These are phyloP conservation scores for Basidioascus undulatus DNA, from an alignment of 768 basidiomycete genomes.

Conservation along the genomic window DNA sequence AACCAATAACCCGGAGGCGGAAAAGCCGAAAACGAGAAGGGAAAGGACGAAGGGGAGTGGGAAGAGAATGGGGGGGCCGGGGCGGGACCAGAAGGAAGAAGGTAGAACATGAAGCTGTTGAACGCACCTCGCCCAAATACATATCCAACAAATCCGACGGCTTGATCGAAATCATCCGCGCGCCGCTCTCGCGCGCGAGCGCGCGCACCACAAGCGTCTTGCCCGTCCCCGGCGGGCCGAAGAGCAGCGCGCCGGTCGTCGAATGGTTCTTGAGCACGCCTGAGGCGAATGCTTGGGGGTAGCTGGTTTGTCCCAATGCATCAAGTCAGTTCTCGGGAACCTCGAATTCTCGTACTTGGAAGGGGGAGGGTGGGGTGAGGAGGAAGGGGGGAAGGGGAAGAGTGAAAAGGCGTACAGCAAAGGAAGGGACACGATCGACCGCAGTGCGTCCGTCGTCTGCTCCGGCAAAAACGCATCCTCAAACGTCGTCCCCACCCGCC, in stretches of 20 bases:
- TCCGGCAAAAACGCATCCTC: slow-evolving; percentile 65
- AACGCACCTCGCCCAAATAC: slow-evolving; percentile 10
- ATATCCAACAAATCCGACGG: slow-evolving; percentile 93
- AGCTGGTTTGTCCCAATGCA: too few relatives aligned
- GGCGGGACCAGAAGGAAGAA: too few relatives aligned
- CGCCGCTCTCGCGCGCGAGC: slow-evolving; percentile 77
- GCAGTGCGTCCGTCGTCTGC: slow-evolving; percentile 72
- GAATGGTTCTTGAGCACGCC: slow-evolving; percentile 78
- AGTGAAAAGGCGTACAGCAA: too few relatives aligned
- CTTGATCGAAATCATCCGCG: slow-evolving; percentile 69
- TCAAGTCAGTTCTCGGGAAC: too few relatives aligned
- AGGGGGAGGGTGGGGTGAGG: too few relatives aligned
- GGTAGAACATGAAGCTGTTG: slow-evolving; percentile 5
- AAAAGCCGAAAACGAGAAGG: too few relatives aligned
- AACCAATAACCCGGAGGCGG: too few relatives aligned
- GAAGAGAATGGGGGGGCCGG: neutral
- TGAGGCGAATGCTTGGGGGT: slow-evolving; percentile 63
- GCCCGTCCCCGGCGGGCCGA: slow-evolving; percentile 76
- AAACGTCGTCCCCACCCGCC: slow-evolving; percentile 61
- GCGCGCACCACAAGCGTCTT: slow-evolving; percentile 77
- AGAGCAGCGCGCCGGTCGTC: slow-evolving; percentile 73
- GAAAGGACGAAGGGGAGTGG: neutral
- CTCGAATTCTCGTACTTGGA: too few relatives aligned
- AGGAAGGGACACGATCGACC: slow-evolving; percentile 74
- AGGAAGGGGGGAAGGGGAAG: too few relatives aligned